A percentile compares a stretch with the other conserved stretches of the same genome.
These are phyloP conservation scores for Aspergillus persii DNA, from an alignment of 2,329 filamentous ascomycete genomes.

Conservation along the genomic window DNA sequence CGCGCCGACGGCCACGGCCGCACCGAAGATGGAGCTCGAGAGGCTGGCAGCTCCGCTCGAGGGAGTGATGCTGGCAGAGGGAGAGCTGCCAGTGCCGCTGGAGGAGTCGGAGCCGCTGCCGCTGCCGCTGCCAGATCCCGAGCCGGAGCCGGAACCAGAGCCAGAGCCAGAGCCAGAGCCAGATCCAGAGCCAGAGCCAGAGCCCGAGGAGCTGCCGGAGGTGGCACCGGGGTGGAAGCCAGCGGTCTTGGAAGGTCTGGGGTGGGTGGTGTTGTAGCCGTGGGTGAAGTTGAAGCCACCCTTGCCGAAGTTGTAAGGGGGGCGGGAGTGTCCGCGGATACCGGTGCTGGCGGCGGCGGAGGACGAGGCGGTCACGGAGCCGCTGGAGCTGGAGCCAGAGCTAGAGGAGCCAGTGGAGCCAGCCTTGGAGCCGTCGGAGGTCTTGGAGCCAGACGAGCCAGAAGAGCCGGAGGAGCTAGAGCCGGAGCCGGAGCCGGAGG, in stretches of 20 bases:
- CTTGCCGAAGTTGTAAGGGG: not conserved
- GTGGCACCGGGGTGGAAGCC: slow-evolving; percentile 19
- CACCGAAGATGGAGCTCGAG: slow-evolving; percentile 17
- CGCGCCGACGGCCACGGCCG: slow-evolving; percentile 10
- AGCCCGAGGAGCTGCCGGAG: slow-evolving; percentile 6
- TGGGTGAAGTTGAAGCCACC: not conserved
- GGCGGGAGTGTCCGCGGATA: not conserved
- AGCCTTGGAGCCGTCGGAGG: not conserved
- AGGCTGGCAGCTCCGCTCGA: slow-evolving; percentile 13
- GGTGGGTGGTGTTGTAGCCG: slow-evolving; percentile 36
- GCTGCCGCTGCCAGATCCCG: slow-evolving; percentile 6
- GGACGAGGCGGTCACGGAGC: not conserved
- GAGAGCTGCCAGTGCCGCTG: slow-evolving; percentile 6
- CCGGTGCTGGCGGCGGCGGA: not conserved
- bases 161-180: slow-evolving; percentile 8
- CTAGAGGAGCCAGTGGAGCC: not conserved
- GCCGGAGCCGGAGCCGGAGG: slow-evolving; percentile 26
- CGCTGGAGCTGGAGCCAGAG: slow-evolving; percentile 3
- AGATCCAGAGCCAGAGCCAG: slow-evolving; percentile 9
- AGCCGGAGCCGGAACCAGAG: slow-evolving; percentile 9
- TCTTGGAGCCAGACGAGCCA: not conserved
- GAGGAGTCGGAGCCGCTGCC: slow-evolving; percentile 9
- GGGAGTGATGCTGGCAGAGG: slow-evolving; percentile 6
- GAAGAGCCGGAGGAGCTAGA: not conserved
- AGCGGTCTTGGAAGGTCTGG: slow-evolving; percentile 16